Percentiles rank a stretch among this genome's conserved stretches.
phyloP scores from a whole-genome alignment of 148 eudicot genomes.

The Rhododendron simsii region DNA sequence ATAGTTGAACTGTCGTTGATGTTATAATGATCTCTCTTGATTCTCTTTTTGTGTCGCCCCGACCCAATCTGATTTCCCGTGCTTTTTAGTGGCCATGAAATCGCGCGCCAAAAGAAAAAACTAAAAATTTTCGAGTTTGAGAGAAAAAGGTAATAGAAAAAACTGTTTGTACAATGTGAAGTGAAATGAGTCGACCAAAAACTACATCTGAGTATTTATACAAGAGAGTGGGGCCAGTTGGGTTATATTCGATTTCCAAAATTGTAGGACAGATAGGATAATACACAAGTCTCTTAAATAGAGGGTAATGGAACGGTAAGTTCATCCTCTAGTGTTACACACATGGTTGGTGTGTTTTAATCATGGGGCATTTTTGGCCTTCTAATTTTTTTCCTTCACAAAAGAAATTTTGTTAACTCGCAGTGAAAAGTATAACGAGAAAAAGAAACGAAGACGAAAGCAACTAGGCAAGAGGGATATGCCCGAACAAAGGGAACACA shows the following conservation, averaged over 20 bases:
- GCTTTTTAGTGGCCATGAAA: background rate
- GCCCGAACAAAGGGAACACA: too few species aligned
- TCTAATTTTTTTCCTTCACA: too few species aligned
- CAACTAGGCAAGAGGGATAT: too few species aligned
- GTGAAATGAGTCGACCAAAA: background rate
- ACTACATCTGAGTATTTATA: background rate
- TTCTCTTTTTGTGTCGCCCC: background rate
- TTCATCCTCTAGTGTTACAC: background rate
- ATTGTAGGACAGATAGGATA: background rate
- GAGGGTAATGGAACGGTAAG: background rate
- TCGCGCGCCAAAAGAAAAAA: background rate
- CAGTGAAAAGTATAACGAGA: too few species aligned
- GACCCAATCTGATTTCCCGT: background rate
- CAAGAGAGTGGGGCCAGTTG: background rate
- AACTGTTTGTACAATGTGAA: background rate
- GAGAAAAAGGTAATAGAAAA: background rate
- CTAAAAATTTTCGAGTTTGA: background rate
- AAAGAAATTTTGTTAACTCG: too few species aligned
- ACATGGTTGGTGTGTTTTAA: background rate
- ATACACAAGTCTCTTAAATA: background rate
- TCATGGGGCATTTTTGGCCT: background rate
- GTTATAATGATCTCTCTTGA: background rate
- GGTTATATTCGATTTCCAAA: background rate
- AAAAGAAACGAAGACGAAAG: too few species aligned
- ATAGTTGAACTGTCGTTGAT: background rate